A percentile compares a stretch with the other conserved stretches of the same genome.
These are phyloP conservation scores for Bromus sterilis DNA, from an alignment of 176 grass and related monocot genomes.

Conservation along the genomic window DNA sequence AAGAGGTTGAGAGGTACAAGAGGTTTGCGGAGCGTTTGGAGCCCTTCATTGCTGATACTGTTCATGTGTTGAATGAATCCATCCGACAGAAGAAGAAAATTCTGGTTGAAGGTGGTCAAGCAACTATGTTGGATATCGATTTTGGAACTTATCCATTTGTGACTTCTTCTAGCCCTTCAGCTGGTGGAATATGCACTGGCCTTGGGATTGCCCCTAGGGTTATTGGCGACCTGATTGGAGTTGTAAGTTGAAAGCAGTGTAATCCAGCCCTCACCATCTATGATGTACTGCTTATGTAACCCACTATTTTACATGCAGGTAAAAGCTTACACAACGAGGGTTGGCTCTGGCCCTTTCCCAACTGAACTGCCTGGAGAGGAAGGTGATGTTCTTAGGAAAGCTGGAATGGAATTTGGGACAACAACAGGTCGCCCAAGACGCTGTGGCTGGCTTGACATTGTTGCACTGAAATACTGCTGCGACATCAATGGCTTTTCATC, in stretches of 20 bases:
- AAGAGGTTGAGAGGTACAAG: slow-evolving; percentile 70
- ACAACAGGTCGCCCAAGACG: slow-evolving; percentile 76
- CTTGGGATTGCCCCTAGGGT: slow-evolving; percentile 71
- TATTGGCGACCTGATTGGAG: slow-evolving; percentile 68
- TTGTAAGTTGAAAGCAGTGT: slow-evolving; percentile 41
- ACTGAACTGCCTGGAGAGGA: slow-evolving; percentile 68
- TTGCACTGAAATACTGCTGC: slow-evolving; percentile 64
- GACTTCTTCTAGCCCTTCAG: slow-evolving; percentile 76
- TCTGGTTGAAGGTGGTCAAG: slow-evolving; percentile 85
- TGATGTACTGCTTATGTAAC: not conserved
- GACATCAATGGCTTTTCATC: slow-evolving; percentile 75
- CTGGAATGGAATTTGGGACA: slow-evolving; percentile 76
- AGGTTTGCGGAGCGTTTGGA: slow-evolving; percentile 63
- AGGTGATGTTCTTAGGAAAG: slow-evolving; percentile 56
- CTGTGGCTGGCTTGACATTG: slow-evolving; percentile 83
- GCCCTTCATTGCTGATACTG: slow-evolving; percentile 68
- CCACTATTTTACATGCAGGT: slow-evolving; percentile 31
- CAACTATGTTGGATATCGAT: slow-evolving; percentile 90
- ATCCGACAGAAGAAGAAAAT: slow-evolving; percentile 67
- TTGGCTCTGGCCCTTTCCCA: slow-evolving; percentile 80
- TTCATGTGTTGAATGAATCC: slow-evolving; percentile 59
- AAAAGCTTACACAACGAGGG: slow-evolving; percentile 80
- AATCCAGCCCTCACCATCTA: not conserved
- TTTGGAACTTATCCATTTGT: slow-evolving; percentile 89
- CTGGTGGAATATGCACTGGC: slow-evolving; percentile 77